phyloP scores from a whole-genome alignment of 768 basidiomycete genomes.

The Xerocomus brunneocitrinus region DNA sequence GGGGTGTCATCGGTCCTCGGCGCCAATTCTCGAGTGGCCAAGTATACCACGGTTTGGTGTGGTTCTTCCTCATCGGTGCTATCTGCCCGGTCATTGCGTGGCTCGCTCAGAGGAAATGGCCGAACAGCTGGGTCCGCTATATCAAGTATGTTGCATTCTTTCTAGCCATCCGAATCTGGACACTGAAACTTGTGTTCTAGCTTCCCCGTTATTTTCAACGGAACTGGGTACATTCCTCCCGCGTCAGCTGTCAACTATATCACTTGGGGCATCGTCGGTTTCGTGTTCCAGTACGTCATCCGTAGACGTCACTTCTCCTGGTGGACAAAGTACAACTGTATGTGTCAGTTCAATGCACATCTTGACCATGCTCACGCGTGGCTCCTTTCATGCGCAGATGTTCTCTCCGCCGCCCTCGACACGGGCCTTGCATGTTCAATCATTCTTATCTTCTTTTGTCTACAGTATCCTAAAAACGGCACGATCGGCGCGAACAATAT shows the following conservation, averaged over 20 bases:
- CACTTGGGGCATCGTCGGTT: slow-evolving; percentile 62
- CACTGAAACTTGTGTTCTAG: slow-evolving; percentile 23
- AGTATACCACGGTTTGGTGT: slow-evolving; percentile 56
- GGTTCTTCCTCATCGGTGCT: slow-evolving; percentile 80
- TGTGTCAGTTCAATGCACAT: slow-evolving; percentile 11
- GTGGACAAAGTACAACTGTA: slow-evolving; percentile 56
- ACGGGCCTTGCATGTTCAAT: slow-evolving; percentile 61
- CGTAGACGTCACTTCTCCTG: slow-evolving; percentile 61
- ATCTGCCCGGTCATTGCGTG: slow-evolving; percentile 55
- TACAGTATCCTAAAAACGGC: slow-evolving; percentile 62
- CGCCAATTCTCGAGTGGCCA: slow-evolving; percentile 68
- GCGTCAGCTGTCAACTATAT: slow-evolving; percentile 64
- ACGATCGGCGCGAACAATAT: slow-evolving; percentile 51
- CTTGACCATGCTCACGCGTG: neutral
- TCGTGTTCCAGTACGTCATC: slow-evolving; percentile 61
- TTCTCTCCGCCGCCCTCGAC: slow-evolving; percentile 68
- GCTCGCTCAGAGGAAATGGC: slow-evolving; percentile 52
- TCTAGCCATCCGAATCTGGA: neutral
- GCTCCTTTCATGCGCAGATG: slow-evolving; percentile 33
- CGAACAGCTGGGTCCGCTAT: slow-evolving; percentile 59
- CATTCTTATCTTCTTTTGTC: slow-evolving; percentile 54
- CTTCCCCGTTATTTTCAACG: slow-evolving; percentile 51
- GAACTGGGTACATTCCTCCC: slow-evolving; percentile 59
- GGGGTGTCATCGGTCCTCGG: slow-evolving; percentile 81
- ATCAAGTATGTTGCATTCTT: slow-evolving; percentile 47